Evolutionary conservation across 2,329 filamentous ascomycete genomes (phyloP).

Genomic region (Alternaria dauci): DNA sequence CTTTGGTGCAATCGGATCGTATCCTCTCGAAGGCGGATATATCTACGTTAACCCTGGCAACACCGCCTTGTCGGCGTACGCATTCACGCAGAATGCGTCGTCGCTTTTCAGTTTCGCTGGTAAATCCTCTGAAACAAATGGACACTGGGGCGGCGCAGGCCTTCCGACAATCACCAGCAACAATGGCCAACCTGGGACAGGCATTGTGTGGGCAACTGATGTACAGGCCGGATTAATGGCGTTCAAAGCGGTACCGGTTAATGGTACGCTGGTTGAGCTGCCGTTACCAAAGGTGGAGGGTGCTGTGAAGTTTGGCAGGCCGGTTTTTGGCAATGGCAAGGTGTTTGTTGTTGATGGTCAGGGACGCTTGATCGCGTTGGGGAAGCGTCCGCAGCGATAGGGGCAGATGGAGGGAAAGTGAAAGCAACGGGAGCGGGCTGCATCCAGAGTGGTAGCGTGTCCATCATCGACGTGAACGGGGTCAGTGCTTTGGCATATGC

Average conservation of each 20-base stretch:
- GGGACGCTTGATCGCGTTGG: constrained; percentile 21
- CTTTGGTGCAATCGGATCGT: constrained; percentile 33
- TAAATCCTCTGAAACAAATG: constrained; percentile 34
- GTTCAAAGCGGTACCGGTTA: constrained; percentile 53
- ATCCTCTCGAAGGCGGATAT: constrained; percentile 39
- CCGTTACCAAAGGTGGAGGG: constrained; percentile 50
- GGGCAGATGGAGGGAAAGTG: background rate
- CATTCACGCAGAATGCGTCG: constrained; percentile 25
- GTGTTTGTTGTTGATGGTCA: constrained; percentile 36
- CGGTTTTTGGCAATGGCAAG: constrained; percentile 51
- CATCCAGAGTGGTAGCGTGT: constrained; percentile 14
- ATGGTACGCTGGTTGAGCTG: constrained; percentile 49
- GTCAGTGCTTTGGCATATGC: background rate
- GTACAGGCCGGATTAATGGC: constrained; percentile 52
- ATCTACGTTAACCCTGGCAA: constrained; percentile 43
- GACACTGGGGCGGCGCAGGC: constrained; percentile 41
- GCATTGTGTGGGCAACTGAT: constrained; percentile 53
- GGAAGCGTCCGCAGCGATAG: background rate
- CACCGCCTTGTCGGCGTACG: constrained; percentile 40
- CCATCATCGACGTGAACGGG: background rate
- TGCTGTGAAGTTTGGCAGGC: constrained; percentile 52
- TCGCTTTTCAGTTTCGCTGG: constrained; percentile 41
- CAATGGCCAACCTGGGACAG: constrained; percentile 41
- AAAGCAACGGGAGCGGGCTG: background rate
- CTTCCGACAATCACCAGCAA: constrained; percentile 52